These are phyloP conservation scores for Coemansia sp. DNA, from an alignment of 192 early-diverging fungal genomes.

Conservation along the genomic window DNA sequence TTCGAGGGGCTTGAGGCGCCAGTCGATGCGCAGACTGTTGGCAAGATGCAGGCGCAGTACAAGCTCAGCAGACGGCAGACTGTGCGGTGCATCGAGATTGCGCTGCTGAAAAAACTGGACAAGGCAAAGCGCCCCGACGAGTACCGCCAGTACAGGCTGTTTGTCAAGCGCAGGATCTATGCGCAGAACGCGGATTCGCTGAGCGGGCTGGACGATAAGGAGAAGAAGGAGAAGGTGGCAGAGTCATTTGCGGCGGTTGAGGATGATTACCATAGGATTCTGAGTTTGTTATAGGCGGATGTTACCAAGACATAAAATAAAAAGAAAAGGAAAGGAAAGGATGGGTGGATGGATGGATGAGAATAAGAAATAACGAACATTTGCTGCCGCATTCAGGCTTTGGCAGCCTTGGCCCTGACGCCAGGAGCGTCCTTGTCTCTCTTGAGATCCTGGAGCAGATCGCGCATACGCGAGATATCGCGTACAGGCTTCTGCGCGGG, in stretches of 20 bases:
- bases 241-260: slow-evolving; percentile 74
- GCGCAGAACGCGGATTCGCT: slow-evolving; percentile 77
- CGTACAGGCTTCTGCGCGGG: slow-evolving; percentile 20
- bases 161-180: slow-evolving; percentile 84
- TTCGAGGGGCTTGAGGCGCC: slow-evolving; percentile 66
- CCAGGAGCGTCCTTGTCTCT: slow-evolving; percentile 69
- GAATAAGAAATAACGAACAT: slow-evolving; percentile 1
- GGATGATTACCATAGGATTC: slow-evolving; percentile 72
- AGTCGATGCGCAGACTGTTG: slow-evolving; percentile 55
- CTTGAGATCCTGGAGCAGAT: slow-evolving; percentile 69
- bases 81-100: slow-evolving; percentile 81
- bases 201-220: slow-evolving; percentile 60
- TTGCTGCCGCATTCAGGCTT: slow-evolving; percentile 7
- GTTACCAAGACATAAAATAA: slow-evolving; percentile 2
- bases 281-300: slow-evolving; percentile 26
- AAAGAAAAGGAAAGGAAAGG: background rate
- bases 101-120: slow-evolving; percentile 63
- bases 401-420: slow-evolving; percentile 35
- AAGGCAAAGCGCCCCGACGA: slow-evolving; percentile 48
- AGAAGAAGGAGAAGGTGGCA: slow-evolving; percentile 70
- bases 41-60: slow-evolving; percentile 57
- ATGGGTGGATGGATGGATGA: background rate
- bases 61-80: slow-evolving; percentile 85
- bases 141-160: slow-evolving; percentile 66
- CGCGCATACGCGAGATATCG: slow-evolving; percentile 70